Percentiles rank a stretch among this genome's conserved stretches.
Conservation (phyloP, 2,329 filamentous ascomycete genomes). For the Parafenestella ontariensis region DNA sequence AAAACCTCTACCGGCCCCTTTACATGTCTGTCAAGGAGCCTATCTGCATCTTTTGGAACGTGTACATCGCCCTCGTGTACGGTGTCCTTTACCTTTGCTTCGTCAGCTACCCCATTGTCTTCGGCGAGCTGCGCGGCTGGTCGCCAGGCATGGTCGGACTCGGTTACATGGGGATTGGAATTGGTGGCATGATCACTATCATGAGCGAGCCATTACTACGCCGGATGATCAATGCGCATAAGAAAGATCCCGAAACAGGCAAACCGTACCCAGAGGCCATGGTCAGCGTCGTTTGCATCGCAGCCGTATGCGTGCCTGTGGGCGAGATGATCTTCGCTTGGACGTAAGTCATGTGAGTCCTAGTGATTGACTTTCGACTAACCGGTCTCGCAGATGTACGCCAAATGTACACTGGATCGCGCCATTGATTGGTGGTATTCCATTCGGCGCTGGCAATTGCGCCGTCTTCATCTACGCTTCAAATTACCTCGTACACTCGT, state of each 20-base stretch:
- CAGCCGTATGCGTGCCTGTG: conserved; percentile 73
- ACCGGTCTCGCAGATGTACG: too few relatives aligned
- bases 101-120: conserved; percentile 88
- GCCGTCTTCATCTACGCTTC: conserved; percentile 81
- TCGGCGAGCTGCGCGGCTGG: conserved; percentile 78
- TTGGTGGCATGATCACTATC: conserved; percentile 62
- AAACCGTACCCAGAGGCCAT: conserved; percentile 79
- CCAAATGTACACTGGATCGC: conserved; percentile 83
- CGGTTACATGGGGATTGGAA: conserved; percentile 75
- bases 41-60: conserved; percentile 81
- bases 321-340: conserved; percentile 88
- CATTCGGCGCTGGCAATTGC: conserved; percentile 79
- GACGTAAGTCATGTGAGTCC: too few relatives aligned
- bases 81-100: conserved; percentile 90
- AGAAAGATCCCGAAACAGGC: conserved; percentile 76
- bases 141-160: conserved; percentile 74
- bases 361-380: too few relatives aligned
- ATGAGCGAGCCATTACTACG: conserved; percentile 72
- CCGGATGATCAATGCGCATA: conserved; percentile 77
- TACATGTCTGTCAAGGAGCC: conserved; percentile 80
- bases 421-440: conserved; percentile 78
- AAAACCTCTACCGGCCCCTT: conserved; percentile 80
- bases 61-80: conserved; percentile 79
- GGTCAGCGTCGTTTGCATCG: conserved; percentile 80
- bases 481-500: conserved; percentile 80